Evolutionary conservation across 306 rosid species (phyloP).

Genomic region (Vicia sativa): DNA sequence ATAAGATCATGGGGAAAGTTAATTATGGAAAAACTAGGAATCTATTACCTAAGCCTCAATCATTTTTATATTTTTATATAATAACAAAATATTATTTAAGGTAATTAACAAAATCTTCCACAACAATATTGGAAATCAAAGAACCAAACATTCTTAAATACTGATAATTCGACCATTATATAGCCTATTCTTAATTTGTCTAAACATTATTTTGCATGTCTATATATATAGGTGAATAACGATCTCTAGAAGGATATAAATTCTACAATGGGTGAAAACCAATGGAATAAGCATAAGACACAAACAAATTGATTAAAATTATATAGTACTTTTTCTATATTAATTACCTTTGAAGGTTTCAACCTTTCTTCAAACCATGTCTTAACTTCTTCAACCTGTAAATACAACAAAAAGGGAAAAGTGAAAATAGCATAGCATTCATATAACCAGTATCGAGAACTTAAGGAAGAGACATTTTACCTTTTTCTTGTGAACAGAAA

Average conservation of each 20-base stretch:
- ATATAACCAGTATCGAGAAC: conserved; percentile 29
- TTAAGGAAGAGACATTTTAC: conserved; percentile 39
- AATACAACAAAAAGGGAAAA: conserved; percentile 23
- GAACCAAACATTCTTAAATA: conserved; percentile 15
- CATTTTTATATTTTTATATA: background rate
- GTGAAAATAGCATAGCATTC: conserved; percentile 22
- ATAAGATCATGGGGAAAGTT: background rate
- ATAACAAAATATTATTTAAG: background rate
- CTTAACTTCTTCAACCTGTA: conserved; percentile 82
- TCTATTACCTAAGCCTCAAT: background rate
- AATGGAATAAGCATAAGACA: conserved; percentile 2
- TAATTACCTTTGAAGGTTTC: conserved; percentile 63
- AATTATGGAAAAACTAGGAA: background rate
- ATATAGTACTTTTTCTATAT: conserved; percentile 1
- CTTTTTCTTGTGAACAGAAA: conserved; percentile 92
- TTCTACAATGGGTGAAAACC: conserved; percentile 6
- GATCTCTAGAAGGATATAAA: conserved; percentile 12
- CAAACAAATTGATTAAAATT: background rate
- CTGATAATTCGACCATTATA: conserved; percentile 10
- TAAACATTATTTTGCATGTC: conserved; percentile 16
- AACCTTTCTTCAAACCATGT: conserved; percentile 83
- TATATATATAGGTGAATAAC: conserved; percentile 5
- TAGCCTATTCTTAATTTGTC: conserved; percentile 23
- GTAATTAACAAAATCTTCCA: conserved; percentile 16
- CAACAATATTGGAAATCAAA: background rate